A percentile compares a stretch with the other conserved stretches of the same genome.
Evolutionary conservation across 768 basidiomycete genomes (phyloP).

Genomic region (Boletellus emodensis): DNA sequence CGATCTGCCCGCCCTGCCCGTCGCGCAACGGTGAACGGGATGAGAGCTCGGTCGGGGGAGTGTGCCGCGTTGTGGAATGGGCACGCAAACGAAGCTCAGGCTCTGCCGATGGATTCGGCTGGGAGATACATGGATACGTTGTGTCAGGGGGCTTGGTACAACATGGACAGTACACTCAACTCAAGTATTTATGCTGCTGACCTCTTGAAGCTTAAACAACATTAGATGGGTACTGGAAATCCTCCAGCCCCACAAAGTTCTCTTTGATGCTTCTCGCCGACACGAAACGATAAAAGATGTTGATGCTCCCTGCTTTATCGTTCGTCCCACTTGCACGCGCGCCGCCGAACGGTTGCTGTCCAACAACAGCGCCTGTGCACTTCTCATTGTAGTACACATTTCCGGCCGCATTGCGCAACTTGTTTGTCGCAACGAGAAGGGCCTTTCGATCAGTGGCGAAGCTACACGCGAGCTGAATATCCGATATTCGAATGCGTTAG

Average conservation of each 20-base stretch:
- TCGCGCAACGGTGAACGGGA: constrained; percentile 3
- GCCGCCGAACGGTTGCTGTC: constrained; percentile 98
- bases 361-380: constrained; percentile 96
- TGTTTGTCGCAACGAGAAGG: constrained; percentile 74
- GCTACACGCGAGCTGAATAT: constrained; percentile 38
- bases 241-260: constrained; percentile 82
- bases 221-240: constrained; percentile 87
- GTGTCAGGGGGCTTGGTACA: background rate
- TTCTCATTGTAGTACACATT: constrained; percentile 99
- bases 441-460: constrained; percentile 81
- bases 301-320: constrained; percentile 91
- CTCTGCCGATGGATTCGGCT: background rate
- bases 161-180: background rate
- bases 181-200: background rate
- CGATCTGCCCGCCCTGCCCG: constrained; percentile 43
- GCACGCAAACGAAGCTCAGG: background rate
- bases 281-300: constrained; percentile 76
- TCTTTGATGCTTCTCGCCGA: constrained; percentile 95
- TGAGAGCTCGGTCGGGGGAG: background rate
- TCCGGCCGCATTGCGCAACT: constrained; percentile 86
- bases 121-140: background rate
- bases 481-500: background rate
- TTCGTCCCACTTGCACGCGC: constrained; percentile 92
- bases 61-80: background rate
- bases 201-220: constrained; percentile 41